Base-by-base conservation (phyloP, 129 eudicot genomes). In the Ambrosia trifida region DNA sequence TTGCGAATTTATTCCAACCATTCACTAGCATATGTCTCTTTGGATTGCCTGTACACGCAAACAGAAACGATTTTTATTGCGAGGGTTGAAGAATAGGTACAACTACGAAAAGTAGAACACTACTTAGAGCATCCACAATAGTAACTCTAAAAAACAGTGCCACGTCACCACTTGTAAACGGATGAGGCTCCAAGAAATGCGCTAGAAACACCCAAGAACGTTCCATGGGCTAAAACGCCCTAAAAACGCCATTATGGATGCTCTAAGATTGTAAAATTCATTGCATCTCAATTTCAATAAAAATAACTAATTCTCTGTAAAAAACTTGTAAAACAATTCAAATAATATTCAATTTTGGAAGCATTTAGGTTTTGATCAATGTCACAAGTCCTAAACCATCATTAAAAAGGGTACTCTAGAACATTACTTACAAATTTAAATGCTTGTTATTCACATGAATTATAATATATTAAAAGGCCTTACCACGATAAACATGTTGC, bases 401-500 rank as follows among this genome's bases (percentile, higher is more conserved):
- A 8, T 62, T 35, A 11, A 16, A 8, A 11, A 11, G 8, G 38
- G 28, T 62, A 14, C 14, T 62, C 68, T 62, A 62, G 49, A 62
- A 62, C 47, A 36, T 62, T 62, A 36, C 30, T 36, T 14, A 17
- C 20, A 67, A 67, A 14, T 13, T 1, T 13, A 28, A 19, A 30
- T 16, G 46, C 3, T 33, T 58, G 10, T 38, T 43, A 60, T 49
- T 77, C 45, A 17, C n/a, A 53, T 38, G 59, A 52, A 46, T 53
- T 3, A 4, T 53, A 38, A 5, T 36, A 40, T 35, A 14, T 14
- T 28, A 62, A 16, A 63, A 38, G 36, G 13, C 47, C n/a, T 44
- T 76, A 81, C 84, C 84, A 3, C 78, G 56, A 31, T 64, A 81
- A 3, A 58, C 56, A 20, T 81, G 84, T 40, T 52, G 74, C 41